Evolutionary conservation across 768 basidiomycete species (phyloP), one percentile per base, ranked within the genome.

Genomic region (Leccinum subtestaceum): DNA sequence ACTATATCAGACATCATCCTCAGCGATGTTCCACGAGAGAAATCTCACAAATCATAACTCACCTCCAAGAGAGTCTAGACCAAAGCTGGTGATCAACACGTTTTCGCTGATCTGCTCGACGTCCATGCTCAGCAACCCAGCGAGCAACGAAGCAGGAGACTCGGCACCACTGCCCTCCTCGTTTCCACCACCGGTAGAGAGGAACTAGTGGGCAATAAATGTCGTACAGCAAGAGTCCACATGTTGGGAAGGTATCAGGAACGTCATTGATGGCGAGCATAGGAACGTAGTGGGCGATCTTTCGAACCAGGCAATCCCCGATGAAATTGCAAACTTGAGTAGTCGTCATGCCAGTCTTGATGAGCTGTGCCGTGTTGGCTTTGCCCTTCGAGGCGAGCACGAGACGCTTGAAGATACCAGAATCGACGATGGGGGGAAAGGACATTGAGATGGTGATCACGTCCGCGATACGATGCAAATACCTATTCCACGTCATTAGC

Each of bases 371-470:
- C 1, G 69, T 72, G 55, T 72, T 72, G 3, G 69, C 70, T 51
- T 65, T 66, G 2, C 71, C 71, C 40, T 56, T 68, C 1, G 67
- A 65, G 17, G 67, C 48, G 5, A 65, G 65, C 5, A 72, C 71
- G 45, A 72, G 71, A 40, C 70, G 71, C 50, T 72, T 72, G 64
- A 72, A 72, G 60, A 72, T 68, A 23, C 70, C 70, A 3, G 71
- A 73, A 51, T 75, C 74, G 6, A 65, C 70, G 56, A 75, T 72
- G 5, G 73, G 72, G 2, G 74, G 74, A 56, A 73, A 67, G 29
- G 72, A 69, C 63, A 75, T 70, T 10, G 74, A 71, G 43, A 75
- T 64, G 11, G 64, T 62, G 58, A 74, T 56, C 5, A 54, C 19
- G 21, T 70, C 67, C 45, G 71, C 67, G 27, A 74, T 70, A 29